Evolutionary conservation across 129 eudicot genomes (phyloP), one percentile per base, ranked within the genome.

Genomic region (Artemisia annua): DNA sequence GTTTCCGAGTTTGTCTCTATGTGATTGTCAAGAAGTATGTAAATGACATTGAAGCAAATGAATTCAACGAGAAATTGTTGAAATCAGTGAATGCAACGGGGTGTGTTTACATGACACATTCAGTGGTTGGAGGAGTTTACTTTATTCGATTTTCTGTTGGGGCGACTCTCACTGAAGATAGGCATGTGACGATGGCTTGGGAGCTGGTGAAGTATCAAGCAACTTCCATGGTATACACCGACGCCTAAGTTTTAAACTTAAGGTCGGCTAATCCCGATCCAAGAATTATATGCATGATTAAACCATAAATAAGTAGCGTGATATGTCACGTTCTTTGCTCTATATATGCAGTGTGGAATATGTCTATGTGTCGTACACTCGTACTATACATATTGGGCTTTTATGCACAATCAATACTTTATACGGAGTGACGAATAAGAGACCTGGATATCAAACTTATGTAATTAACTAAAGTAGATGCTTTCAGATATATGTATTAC

Each of bases 141-240:
- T 4, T 76, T 52, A 66, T 83, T 15, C 56, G 82, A 22, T 63
- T 63, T 22, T 58, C 83, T 16, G 73, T 84, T 0, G 83, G 83
- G 5, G 83, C 76, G 15, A 81, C 85, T 11, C 77, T 84, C 3
- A 73, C 85, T 0, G 81, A 84, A 43, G 61, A 68, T 6, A 65
- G 32, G 8, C 83, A 81, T 62, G 78, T 84, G 7, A 15, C 44
- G 32, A 61, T 3, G 63, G 78, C 80, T 22, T 82, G 87, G 87
- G 75, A 82, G 75, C 50, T 79, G 82, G 58, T 82, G 0, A 54
- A 80, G 57, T 85, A 79, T 26, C 76, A 79, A 35, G 78, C 88
- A 22, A 73, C 78, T 8, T 62, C 53, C 32, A 15, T 73, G 51
- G 69, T 50, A 32, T 48, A 59, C 57, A 46, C 58, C 35, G 16